Percentiles rank a stretch among this genome's conserved stretches.
Evolutionary conservation across 2,329 filamentous ascomycete genomes (phyloP).

Genomic region (Fonsecaea pugnacius): DNA sequence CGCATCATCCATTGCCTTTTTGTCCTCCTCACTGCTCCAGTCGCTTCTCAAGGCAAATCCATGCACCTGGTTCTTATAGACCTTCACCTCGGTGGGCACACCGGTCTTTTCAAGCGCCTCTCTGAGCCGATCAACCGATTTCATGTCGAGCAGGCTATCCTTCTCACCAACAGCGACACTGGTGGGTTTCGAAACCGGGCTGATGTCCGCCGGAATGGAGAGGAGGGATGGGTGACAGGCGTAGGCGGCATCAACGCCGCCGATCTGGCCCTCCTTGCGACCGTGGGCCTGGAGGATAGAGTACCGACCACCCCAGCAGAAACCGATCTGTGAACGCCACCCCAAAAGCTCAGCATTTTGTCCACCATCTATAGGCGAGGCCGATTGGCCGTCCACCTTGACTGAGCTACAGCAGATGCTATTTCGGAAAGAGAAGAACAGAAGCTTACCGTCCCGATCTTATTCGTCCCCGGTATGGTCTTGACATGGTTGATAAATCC

Average conservation of each 20-base stretch:
- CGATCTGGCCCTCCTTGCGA: slow-evolving; percentile 35
- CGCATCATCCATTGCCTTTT: slow-evolving; percentile 54
- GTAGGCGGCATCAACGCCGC: slow-evolving; percentile 48
- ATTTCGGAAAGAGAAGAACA: background rate
- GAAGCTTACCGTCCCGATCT: slow-evolving; percentile 42
- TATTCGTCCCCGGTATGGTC: slow-evolving; percentile 44
- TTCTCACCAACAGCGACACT: slow-evolving; percentile 49
- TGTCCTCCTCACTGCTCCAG: slow-evolving; percentile 49
- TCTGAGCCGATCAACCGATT: slow-evolving; percentile 47
- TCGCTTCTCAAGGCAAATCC: slow-evolving; percentile 51
- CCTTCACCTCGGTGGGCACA: slow-evolving; percentile 45
- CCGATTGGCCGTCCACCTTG: background rate
- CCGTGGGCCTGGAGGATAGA: slow-evolving; percentile 43
- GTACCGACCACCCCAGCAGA: slow-evolving; percentile 55
- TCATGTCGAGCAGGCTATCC: slow-evolving; percentile 48
- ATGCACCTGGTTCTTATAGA: slow-evolving; percentile 53
- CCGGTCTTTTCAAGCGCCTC: slow-evolving; percentile 48
- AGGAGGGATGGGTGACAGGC: slow-evolving; percentile 51
- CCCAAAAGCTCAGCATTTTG: background rate
- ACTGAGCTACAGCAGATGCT: background rate
- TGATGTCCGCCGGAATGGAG: slow-evolving; percentile 50
- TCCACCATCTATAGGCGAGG: background rate
- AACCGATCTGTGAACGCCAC: slow-evolving; percentile 43
- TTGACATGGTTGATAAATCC: slow-evolving; percentile 49
- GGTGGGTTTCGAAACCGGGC: slow-evolving; percentile 46